A percentile compares a stretch with the other conserved stretches of the same genome.
Conservation (phyloP, 345 rosid species). For the Schrenkiella parvula region DNA sequence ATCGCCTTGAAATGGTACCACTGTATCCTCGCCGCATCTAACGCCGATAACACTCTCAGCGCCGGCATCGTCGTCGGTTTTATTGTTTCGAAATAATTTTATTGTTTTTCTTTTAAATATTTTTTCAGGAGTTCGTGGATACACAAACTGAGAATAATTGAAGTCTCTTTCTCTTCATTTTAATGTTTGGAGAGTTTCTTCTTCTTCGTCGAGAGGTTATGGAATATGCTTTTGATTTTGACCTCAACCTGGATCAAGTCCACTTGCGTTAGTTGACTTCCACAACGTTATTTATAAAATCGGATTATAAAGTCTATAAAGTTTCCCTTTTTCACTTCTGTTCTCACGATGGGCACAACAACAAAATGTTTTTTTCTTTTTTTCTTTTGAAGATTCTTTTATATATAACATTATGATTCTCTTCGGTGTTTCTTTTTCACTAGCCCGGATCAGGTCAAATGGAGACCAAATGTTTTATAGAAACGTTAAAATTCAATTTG, state of each 20-base stretch:
- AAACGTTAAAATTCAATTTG: not conserved
- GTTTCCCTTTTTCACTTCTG: not conserved
- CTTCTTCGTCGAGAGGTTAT: not conserved
- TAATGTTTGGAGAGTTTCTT: conserved; percentile 1
- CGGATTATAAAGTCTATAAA: not conserved
- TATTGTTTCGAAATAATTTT: too few relatives aligned
- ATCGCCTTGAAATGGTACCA: conserved; percentile 49
- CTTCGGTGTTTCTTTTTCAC: not conserved
- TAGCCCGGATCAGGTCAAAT: not conserved
- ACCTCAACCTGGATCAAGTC: conserved; percentile 25
- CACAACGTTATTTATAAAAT: not conserved
- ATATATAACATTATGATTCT: not conserved
- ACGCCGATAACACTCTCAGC: conserved; percentile 26
- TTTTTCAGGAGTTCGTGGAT: not conserved
- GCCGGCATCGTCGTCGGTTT: conserved; percentile 10
- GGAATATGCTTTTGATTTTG: conserved; percentile 32
- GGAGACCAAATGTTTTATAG: not conserved
- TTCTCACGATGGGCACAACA: conserved; percentile 13
- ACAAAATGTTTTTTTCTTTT: not conserved
- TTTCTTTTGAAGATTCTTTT: not conserved
- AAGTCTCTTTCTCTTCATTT: conserved; percentile 20
- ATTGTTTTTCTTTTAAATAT: not conserved
- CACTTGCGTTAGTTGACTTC: conserved; percentile 21
- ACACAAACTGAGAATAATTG: conserved; percentile 1
- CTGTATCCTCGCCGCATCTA: conserved; percentile 41